Evolutionary conservation across 768 basidiomycete genomes (phyloP), one percentile per base, ranked within the genome.

Genomic region (Lentinula lateritia): DNA sequence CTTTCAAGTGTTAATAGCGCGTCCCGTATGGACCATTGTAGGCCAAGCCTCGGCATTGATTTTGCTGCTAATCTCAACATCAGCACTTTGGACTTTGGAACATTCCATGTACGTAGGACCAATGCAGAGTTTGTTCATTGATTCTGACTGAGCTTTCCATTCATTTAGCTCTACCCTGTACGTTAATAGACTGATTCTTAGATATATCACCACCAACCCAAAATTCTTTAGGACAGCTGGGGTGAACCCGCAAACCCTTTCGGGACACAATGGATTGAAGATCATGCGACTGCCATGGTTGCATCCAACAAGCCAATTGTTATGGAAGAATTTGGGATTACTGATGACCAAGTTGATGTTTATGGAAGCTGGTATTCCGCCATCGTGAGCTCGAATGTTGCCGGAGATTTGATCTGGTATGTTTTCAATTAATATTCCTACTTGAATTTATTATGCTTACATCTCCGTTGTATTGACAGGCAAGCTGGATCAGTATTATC

Each of bases 281-380:
- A 87, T 71, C 87, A 89, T 69, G 79, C 79, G 10, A 69, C 77
- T 0, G 77, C 82, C 6, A 81, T 83, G 69, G 78, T 73, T 56
- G 72, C 70, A 2, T 74, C 71, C 45, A 78, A 80, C 65, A 89
- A 90, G 71, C 85, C 88, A 2, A 84, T 85, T 13, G 78, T 88
- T 64, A 65, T 86, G 46, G 87, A 89, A 67, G 88, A 88, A 64
- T 88, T 86, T 65, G 87, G 86, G 39, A 79, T 87, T 6, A 70
- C 63, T 60, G 74, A 75, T 62, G 43, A 42, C 66, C 83, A 84
- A 64, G 62, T 75, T 0, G 69, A 75, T 0, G 79, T 78, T 12
- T 54, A 54, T 39, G 16, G 53, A 28, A 69, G 75, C 20, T 89
- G 86, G 86, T 83, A 76, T 62, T 72, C 74, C 64, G 72, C 81